phyloP scores from a whole-genome alignment of 140 eudicot genomes.

The Cichorium intybus region DNA sequence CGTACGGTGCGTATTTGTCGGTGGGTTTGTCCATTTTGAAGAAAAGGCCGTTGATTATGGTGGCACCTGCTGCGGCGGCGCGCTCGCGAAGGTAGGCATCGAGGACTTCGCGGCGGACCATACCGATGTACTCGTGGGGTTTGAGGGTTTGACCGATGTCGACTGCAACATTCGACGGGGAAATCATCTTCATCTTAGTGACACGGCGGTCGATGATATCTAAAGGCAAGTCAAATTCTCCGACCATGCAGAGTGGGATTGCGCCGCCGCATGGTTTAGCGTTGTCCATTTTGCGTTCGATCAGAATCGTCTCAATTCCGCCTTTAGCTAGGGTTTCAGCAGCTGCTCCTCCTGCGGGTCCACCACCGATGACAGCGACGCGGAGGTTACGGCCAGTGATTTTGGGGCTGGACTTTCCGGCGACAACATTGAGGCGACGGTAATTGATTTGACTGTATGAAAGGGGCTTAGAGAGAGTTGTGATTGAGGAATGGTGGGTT shows the following conservation, averaged over 20 bases:
- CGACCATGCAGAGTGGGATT: conserved; percentile 96
- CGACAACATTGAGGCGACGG: conserved; percentile 47
- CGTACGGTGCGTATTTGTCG: conserved; percentile 46
- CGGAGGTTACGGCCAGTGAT: conserved; percentile 87
- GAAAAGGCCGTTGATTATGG: conserved; percentile 74
- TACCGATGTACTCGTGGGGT: conserved; percentile 94
- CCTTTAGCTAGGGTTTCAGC: conserved; percentile 94
- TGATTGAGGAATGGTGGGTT: conserved; percentile 28
- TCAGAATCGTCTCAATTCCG: conserved; percentile 74
- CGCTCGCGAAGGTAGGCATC: conserved; percentile 82
- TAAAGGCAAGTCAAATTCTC: conserved; percentile 85
- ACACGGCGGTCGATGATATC: conserved; percentile 93
- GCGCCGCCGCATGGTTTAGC: conserved; percentile 99
- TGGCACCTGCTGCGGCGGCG: conserved; percentile 71
- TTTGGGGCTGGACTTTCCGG: conserved; percentile 68
- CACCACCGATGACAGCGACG: conserved; percentile 92
- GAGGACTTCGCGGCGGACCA: conserved; percentile 96
- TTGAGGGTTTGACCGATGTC: conserved; percentile 90
- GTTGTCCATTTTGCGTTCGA: conserved; percentile 88
- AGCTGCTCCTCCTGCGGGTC: conserved; percentile 96
- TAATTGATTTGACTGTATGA: conserved; percentile 27
- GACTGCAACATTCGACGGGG: conserved; percentile 94
- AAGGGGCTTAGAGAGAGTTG: conserved; percentile 19
- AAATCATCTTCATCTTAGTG: conserved; percentile 97
- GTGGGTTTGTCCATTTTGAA: conserved; percentile 76